Evolutionary conservation across 2,329 filamentous ascomycete species (phyloP).

Genomic region (Clonostachys sp.): DNA sequence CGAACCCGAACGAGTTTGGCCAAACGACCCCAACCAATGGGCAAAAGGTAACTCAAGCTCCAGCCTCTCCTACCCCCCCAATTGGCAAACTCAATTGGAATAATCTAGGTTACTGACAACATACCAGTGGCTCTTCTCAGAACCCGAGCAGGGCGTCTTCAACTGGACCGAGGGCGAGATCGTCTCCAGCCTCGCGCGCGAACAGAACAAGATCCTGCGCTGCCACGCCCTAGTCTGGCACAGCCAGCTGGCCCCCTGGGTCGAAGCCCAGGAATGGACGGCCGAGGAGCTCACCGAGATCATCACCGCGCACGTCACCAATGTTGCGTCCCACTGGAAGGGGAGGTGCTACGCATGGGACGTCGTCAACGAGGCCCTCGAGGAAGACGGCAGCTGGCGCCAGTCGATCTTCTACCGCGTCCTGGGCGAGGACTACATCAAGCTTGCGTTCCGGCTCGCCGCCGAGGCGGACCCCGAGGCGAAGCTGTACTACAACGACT

Average conservation of each 20-base stretch:
- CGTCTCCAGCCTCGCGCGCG: slow-evolving; percentile 33
- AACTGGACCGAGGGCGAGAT: slow-evolving; percentile 55
- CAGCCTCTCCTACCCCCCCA: background rate
- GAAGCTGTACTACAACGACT: slow-evolving; percentile 59
- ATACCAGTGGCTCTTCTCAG: slow-evolving; percentile 49
- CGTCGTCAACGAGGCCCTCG: slow-evolving; percentile 60
- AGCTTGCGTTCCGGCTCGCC: slow-evolving; percentile 44
- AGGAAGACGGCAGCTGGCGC: slow-evolving; percentile 47
- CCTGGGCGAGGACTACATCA: slow-evolving; percentile 47
- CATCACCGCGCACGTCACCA: slow-evolving; percentile 50
- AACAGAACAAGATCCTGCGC: slow-evolving; percentile 41
- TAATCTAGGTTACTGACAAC: background rate
- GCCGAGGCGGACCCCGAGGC: slow-evolving; percentile 39
- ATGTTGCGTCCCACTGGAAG: slow-evolving; percentile 52
- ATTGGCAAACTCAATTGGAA: background rate
- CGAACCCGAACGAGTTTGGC: slow-evolving; percentile 51
- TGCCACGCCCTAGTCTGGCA: slow-evolving; percentile 58
- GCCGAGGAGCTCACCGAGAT: slow-evolving; percentile 49
- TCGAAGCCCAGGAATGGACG: slow-evolving; percentile 40
- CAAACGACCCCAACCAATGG: slow-evolving; percentile 58
- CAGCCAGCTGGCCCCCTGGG: slow-evolving; percentile 21
- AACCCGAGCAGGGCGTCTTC: slow-evolving; percentile 54
- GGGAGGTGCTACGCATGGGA: slow-evolving; percentile 61
- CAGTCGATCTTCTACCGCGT: slow-evolving; percentile 42
- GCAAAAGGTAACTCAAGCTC: slow-evolving; percentile 31